phyloP scores from a whole-genome alignment of 129 eudicot species.

The Artemisia tridentata region DNA sequence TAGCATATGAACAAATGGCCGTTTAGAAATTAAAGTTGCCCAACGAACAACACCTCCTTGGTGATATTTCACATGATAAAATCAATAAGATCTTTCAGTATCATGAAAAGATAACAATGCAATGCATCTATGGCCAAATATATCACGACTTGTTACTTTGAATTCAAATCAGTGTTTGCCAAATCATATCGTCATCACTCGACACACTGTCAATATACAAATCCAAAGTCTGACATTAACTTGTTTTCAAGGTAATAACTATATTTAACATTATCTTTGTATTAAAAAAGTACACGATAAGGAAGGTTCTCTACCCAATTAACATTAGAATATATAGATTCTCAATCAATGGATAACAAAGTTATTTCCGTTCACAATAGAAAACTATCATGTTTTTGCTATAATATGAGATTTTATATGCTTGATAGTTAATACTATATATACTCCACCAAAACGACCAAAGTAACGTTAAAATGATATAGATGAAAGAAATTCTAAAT shows the following conservation, averaged over 20 bases:
- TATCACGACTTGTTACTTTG: too few species aligned
- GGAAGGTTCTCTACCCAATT: constrained; percentile 20
- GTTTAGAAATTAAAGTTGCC: too few species aligned
- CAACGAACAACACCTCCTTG: too few species aligned
- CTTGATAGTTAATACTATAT: too few species aligned
- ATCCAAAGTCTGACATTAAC: background rate
- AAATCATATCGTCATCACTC: background rate
- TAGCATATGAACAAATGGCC: too few species aligned
- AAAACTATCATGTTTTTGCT: background rate
- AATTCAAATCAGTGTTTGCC: too few species aligned
- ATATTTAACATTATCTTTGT: constrained; percentile 11
- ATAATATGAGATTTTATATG: background rate
- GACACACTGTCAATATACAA: background rate
- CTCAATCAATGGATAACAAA: constrained; percentile 16
- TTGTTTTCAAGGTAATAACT: constrained; percentile 2
- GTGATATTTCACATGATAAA: too few species aligned
- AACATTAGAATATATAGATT: constrained; percentile 1
- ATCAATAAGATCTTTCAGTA: too few species aligned
- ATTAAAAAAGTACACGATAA: background rate
- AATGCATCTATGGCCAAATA: too few species aligned
- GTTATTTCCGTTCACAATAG: constrained; percentile 6
- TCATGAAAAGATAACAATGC: too few species aligned
- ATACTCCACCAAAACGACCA: too few species aligned
- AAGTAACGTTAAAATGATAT: too few species aligned
- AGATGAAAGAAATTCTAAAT: constrained; percentile 5